phyloP scores from a whole-genome alignment of 495 filamentous ascomycete genomes.

The Polyplosphaeria fusca region DNA sequence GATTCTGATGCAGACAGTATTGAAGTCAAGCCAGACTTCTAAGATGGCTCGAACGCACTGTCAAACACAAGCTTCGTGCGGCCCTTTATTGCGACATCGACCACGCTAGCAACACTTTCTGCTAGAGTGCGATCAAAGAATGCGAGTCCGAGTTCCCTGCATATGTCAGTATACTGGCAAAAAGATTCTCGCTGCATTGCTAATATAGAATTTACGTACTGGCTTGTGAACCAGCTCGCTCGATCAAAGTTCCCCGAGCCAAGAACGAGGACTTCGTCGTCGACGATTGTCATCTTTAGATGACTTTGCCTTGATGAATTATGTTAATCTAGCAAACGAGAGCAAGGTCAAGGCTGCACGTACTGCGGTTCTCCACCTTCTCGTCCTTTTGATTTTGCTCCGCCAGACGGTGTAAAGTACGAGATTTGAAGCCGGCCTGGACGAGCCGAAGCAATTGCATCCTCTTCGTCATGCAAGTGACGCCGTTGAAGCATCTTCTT shows the following conservation, averaged over 20 bases:
- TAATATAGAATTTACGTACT: too few relatives aligned
- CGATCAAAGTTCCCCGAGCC: constrained; percentile 76
- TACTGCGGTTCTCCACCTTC: constrained; percentile 48
- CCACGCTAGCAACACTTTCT: constrained; percentile 39
- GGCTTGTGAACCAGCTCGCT: constrained; percentile 72
- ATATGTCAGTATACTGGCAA: too few relatives aligned
- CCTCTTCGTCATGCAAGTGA: constrained; percentile 25
- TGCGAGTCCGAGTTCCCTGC: constrained; percentile 70
- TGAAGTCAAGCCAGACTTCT: too few relatives aligned
- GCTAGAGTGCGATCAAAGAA: constrained; percentile 53
- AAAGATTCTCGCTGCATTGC: too few relatives aligned
- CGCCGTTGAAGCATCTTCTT: background rate
- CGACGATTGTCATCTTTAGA: constrained; percentile 64
- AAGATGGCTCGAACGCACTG: too few relatives aligned
- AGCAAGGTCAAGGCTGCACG: too few relatives aligned
- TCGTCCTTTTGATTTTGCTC: constrained; percentile 6
- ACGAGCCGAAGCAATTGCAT: background rate
- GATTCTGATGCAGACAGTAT: too few relatives aligned
- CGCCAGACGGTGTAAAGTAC: constrained; percentile 45
- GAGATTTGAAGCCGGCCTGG: constrained; percentile 43
- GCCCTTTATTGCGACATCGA: constrained; percentile 40
- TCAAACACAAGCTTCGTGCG: constrained; percentile 8
- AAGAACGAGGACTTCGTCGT: constrained; percentile 57
- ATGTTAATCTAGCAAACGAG: too few relatives aligned
- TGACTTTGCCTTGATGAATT: too few relatives aligned